These are phyloP conservation scores for Cladobotryum protrusum DNA, from an alignment of 2,329 filamentous ascomycete species.

Conservation along the genomic window DNA sequence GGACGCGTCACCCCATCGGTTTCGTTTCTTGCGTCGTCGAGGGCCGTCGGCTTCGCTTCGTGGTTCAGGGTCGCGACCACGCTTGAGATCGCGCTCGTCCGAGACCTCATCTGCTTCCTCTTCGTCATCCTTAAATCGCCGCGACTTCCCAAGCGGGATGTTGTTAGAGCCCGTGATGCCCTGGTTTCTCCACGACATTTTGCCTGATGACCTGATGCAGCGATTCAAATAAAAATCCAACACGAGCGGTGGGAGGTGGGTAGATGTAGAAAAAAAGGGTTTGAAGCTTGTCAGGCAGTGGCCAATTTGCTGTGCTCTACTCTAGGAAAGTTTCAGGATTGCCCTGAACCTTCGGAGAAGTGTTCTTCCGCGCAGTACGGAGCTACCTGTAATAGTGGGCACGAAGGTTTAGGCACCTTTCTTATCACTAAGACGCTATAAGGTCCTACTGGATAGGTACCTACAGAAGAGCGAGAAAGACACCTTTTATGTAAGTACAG, in stretches of 20 bases:
- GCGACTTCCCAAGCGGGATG: constrained; percentile 83
- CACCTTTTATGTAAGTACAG: no score
- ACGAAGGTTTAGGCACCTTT: no score
- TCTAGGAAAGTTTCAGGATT: not conserved
- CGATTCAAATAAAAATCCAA: not conserved
- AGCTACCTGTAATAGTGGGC: no score
- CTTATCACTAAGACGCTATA: no score
- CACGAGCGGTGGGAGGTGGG: not conserved
- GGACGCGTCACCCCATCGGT: constrained; percentile 93
- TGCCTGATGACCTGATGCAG: constrained; percentile 17
- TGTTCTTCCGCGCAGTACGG: not conserved
- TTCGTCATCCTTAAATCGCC: constrained; percentile 62
- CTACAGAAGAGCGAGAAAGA: no score
- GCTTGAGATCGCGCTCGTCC: constrained; percentile 57
- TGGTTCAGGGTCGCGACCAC: constrained; percentile 85
- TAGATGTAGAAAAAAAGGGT: not conserved
- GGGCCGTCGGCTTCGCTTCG: constrained; percentile 66
- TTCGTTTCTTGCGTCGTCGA: constrained; percentile 93
- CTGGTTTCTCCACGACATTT: constrained; percentile 63
- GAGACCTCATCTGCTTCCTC: constrained; percentile 25
- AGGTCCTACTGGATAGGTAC: no score
- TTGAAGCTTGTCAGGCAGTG: not conserved
- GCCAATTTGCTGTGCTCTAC: constrained; percentile 2
- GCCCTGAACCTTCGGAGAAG: not conserved
- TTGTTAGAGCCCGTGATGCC: constrained; percentile 98